phyloP scores from a whole-genome alignment of 495 filamentous ascomycete species.

The Trypethelium eluteriae region DNA sequence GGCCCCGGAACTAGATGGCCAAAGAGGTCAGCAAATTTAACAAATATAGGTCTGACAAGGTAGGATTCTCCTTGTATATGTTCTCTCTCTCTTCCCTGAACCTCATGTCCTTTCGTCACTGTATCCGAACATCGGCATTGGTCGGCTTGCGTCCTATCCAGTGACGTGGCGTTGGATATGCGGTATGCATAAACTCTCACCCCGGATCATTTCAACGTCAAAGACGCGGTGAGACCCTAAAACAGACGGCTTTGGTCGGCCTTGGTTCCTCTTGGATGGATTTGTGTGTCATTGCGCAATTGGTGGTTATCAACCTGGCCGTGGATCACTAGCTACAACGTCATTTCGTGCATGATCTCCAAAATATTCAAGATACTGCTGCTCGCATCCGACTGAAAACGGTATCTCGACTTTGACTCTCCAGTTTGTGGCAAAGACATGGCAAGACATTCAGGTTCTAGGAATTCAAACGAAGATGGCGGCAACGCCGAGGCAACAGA shows the following conservation, averaged over 20 bases:
- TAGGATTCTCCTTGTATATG: constrained; percentile 1
- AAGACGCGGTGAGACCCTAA: constrained; percentile 5
- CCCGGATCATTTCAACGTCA: constrained; percentile 9
- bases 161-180: constrained; percentile 13
- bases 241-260: neutral
- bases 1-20: neutral
- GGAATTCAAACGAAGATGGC: neutral
- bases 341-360: constrained; percentile 9
- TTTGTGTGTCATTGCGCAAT: constrained; percentile 8
- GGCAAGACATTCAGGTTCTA: neutral
- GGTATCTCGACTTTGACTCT: neutral
- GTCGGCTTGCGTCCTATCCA: neutral
- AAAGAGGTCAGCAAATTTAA: neutral
- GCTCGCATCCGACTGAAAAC: neutral
- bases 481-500: neutral
- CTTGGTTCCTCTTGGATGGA: neutral
- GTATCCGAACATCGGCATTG: neutral
- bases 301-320: neutral
- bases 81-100: neutral
- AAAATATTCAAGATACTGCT: neutral
- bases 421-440: neutral
- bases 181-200: constrained; percentile 11
- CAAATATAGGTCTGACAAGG: neutral
- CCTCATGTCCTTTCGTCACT: neutral
- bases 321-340: neutral